Evolutionary conservation across 1,284 basidiomycete species (phyloP).

Genomic region (Apiotrichum sp.): DNA sequence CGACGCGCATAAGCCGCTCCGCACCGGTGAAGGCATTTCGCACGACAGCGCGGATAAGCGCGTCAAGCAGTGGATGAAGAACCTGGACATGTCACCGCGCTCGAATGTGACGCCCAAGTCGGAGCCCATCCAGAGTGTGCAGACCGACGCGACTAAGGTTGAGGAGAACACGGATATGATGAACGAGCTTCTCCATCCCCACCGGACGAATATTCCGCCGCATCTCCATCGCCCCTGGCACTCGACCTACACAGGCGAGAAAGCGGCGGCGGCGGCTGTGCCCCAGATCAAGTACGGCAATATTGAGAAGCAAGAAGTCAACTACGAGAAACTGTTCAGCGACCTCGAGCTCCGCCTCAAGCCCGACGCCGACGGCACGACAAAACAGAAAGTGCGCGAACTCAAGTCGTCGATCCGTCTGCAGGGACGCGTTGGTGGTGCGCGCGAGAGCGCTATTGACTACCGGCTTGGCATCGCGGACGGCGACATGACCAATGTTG

Average conservation of each 20-base stretch:
- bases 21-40: conserved; percentile 46
- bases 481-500: conserved; percentile 46
- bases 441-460: conserved; percentile 67
- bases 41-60: conserved; percentile 63
- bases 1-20: conserved; percentile 74
- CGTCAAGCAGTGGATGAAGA: conserved; percentile 52
- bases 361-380: conserved; percentile 51
- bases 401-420: conserved; percentile 53
- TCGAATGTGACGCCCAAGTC: neutral
- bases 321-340: conserved; percentile 30
- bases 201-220: conserved; percentile 40
- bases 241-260: conserved; percentile 39
- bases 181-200: conserved; percentile 13
- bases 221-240: conserved; percentile 45
- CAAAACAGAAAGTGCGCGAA: conserved; percentile 54
- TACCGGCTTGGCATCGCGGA: conserved; percentile 55
- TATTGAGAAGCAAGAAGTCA: conserved; percentile 26
- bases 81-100: conserved; percentile 34
- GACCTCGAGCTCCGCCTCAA: conserved; percentile 39
- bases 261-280: conserved; percentile 5
- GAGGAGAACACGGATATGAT: neutral
- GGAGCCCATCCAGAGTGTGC: too few relatives aligned
- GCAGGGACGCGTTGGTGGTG: conserved; percentile 58
- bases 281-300: conserved; percentile 42
- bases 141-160: neutral